Evolutionary conservation across 2,329 filamentous ascomycete species (phyloP).

Genomic region (Diplodia corticola): DNA sequence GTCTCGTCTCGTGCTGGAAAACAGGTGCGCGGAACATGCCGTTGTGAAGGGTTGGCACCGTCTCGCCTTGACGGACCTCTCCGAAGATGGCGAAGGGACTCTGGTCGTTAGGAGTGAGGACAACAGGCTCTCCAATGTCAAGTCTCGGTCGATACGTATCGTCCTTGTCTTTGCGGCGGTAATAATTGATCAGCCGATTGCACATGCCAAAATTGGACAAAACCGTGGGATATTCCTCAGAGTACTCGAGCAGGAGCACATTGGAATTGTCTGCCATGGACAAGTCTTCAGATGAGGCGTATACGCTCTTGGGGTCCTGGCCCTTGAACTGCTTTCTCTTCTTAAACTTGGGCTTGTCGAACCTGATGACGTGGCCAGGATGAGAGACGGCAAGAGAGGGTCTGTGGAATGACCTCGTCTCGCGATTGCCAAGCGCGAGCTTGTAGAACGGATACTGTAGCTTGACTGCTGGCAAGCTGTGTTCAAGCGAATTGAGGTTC

Average conservation of each 20-base stretch:
- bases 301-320: conserved; percentile 75
- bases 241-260: conserved; percentile 89
- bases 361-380: conserved; percentile 67
- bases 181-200: conserved; percentile 94
- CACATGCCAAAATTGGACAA: conserved; percentile 98
- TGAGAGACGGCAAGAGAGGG: conserved; percentile 70
- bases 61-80: conserved; percentile 86
- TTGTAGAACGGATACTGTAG: conserved; percentile 96
- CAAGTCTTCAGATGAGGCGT: conserved; percentile 76
- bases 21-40: conserved; percentile 93
- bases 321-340: conserved; percentile 81
- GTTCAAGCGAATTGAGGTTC: conserved; percentile 88
- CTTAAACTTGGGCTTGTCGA: conserved; percentile 69
- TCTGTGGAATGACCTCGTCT: conserved; percentile 81
- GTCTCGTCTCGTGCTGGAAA: conserved; percentile 78
- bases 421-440: conserved; percentile 70
- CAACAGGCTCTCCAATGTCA: conserved; percentile 84
- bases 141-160: conserved; percentile 74
- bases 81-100: conserved; percentile 96
- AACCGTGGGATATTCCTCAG: conserved; percentile 87
- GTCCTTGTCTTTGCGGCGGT: conserved; percentile 72
- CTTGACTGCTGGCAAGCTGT: conserved; percentile 87
- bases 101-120: conserved; percentile 88
- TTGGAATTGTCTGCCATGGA: conserved; percentile 87
- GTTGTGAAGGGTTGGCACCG: conserved; percentile 87